Evolutionary conservation across 2,329 filamentous ascomycete genomes (phyloP), one percentile per base, ranked within the genome.

Genomic region (Microdochium trichocladiopsis): DNA sequence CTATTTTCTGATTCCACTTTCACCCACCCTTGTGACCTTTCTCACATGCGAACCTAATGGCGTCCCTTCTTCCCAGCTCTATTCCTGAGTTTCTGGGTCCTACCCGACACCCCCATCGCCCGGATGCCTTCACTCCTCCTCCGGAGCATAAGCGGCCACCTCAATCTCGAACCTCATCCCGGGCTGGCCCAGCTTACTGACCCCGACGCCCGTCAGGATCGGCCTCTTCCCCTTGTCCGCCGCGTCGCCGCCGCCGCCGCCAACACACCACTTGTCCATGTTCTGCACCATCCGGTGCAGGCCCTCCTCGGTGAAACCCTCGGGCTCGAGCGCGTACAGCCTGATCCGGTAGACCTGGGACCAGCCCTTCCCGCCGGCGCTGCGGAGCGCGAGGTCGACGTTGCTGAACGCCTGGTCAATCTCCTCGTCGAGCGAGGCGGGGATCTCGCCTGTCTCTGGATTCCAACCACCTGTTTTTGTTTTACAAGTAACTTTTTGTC

Each of bases 91-190:
- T 11, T 12, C 36, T 12, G n/a, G n/a, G 5, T 5, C 11, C 36
- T 16, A 41, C 11, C 6, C n/a, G n/a, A 11, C n/a, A 16, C 36
- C 36, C 36, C 6, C 36, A 11, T 18, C n/a, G n/a, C 11, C 36
- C 36, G 36, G 10, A 18, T 41, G n/a, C 36, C 36, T 16, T 6
- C 11, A 5, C 36, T 41, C 8, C 36, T 41, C 22, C 45, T 74
- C 69, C 1, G 57, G 60, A 53, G 70, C 71, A 63, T 76, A 65
- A 1, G 78, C 77, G 9, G 68, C 66, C 10, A 80, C 79, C 62
- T 84, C 80, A 62, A 84, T 78, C 66, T 84, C 80, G 2, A 84
- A 71, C 22, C 68, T 62, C 80, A 84, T 84, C 28, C 69, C 71
- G 25, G 72, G 69, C 52, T 69, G 62, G 0, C 67, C 79, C 6